A percentile compares a stretch with the other conserved stretches of the same genome.
Evolutionary conservation across 1,139 yeast species (phyloP).

Genomic region (Eremothecium gossypii): DNA sequence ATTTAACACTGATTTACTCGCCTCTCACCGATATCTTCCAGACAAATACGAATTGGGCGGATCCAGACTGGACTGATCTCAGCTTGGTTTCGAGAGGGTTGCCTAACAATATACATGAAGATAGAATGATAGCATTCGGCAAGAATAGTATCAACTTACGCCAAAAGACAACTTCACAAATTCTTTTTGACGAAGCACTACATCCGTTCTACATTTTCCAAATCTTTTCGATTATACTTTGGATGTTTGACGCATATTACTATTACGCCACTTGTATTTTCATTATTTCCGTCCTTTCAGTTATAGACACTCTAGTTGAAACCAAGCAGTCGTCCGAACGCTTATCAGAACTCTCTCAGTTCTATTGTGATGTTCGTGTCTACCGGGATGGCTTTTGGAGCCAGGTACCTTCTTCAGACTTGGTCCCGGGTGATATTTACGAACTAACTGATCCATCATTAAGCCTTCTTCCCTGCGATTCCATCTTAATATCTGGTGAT

Average conservation of each 20-base stretch:
- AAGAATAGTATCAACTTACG: conserved; percentile 64
- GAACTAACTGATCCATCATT: conserved; percentile 85
- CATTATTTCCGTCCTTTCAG: conserved; percentile 70
- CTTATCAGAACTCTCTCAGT: conserved; percentile 62
- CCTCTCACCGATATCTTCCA: conserved; percentile 81
- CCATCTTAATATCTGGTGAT: conserved; percentile 78
- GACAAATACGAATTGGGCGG: conserved; percentile 83
- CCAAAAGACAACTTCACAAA: conserved; percentile 55
- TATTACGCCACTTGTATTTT: conserved; percentile 92
- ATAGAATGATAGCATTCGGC: conserved; percentile 68
- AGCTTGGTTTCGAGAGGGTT: conserved; percentile 60
- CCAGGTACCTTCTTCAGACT: conserved; percentile 64
- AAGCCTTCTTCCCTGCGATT: conserved; percentile 74
- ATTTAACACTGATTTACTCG: conserved; percentile 70
- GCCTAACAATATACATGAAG: conserved; percentile 57
- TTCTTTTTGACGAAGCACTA: conserved; percentile 75
- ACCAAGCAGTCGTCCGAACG: conserved; percentile 69
- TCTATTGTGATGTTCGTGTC: conserved; percentile 75
- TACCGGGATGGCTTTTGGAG: conserved; percentile 94
- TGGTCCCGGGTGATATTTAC: conserved; percentile 92
- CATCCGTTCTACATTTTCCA: conserved; percentile 96
- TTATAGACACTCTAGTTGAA: conserved; percentile 71
- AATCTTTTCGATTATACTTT: conserved; percentile 76
- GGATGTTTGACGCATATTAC: conserved; percentile 88
- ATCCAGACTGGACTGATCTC: conserved; percentile 58